Conservation (phyloP, 129 eudicot genomes). For the Artemisia annua region DNA sequence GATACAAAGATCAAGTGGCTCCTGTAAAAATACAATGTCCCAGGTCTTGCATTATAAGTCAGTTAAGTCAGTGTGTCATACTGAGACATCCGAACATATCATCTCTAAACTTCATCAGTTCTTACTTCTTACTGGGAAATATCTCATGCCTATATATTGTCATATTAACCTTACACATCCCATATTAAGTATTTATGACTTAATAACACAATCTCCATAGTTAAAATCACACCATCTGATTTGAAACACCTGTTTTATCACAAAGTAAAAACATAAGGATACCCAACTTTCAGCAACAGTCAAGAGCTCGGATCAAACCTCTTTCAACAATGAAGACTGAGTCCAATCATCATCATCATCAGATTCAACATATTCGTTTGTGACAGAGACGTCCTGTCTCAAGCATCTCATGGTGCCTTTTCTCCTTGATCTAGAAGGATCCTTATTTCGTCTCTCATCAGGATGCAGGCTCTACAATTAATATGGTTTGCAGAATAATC, state of each 20-base stretch:
- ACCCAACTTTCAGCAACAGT: slow-evolving; percentile 1
- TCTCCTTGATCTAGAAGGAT: slow-evolving; percentile 32
- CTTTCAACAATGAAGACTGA: too few relatives aligned
- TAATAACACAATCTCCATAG: background rate
- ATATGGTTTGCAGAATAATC: slow-evolving; percentile 4
- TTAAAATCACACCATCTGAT: slow-evolving; percentile 18
- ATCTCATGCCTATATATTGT: slow-evolving; percentile 5
- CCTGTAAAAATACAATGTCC: slow-evolving; percentile 3
- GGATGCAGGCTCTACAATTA: slow-evolving; percentile 41
- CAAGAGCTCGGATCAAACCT: too few relatives aligned
- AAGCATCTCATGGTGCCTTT: slow-evolving; percentile 34
- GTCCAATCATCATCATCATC: too few relatives aligned
- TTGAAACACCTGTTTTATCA: background rate
- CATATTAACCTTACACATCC: slow-evolving; percentile 2
- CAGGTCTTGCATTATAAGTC: slow-evolving; percentile 10
- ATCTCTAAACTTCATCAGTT: background rate
- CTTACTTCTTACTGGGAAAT: slow-evolving; percentile 5
- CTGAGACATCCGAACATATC: slow-evolving; percentile 13
- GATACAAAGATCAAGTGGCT: background rate
- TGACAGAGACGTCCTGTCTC: slow-evolving; percentile 27
- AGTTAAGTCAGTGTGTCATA: background rate
- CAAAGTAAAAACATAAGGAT: slow-evolving; percentile 9
- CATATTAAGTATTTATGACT: slow-evolving; percentile 9
- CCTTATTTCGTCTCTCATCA: slow-evolving; percentile 31
- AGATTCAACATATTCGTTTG: slow-evolving; percentile 13